These are phyloP conservation scores for Dendrobium officinale DNA, from an alignment of 106 monocot species.

Conservation along the genomic window DNA sequence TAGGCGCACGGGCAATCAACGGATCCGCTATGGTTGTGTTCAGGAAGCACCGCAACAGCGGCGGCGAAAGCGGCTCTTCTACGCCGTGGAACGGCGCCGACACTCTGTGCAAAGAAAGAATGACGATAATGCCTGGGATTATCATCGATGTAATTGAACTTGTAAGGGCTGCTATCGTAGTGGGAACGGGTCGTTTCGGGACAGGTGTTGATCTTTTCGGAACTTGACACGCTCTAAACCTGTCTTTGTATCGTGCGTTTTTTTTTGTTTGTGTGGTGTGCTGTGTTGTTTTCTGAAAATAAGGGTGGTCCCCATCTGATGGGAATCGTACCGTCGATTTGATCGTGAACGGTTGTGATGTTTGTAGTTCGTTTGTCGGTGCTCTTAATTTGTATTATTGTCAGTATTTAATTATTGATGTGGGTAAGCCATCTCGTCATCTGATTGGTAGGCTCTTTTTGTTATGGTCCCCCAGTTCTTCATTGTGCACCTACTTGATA, in stretches of 20 bases:
- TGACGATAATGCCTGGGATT: neutral
- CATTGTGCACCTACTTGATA: neutral
- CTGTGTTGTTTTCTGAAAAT: neutral
- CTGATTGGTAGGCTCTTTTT: neutral
- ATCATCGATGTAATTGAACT: neutral
- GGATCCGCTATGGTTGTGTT: slow-evolving; percentile 23
- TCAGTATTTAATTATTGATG: neutral
- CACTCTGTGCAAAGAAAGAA: neutral
- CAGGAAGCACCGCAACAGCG: slow-evolving; percentile 14
- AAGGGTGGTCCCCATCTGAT: neutral
- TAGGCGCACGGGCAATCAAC: slow-evolving; percentile 17
- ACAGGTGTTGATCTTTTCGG: neutral
- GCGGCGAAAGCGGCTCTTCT: neutral
- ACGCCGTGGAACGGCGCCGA: neutral
- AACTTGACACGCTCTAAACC: neutral
- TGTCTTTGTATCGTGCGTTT: neutral
- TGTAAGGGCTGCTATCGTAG: neutral
- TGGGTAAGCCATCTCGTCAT: neutral
- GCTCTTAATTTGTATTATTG: neutral
- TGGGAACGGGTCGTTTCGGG: neutral
- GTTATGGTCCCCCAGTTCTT: neutral
- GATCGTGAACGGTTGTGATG: slow-evolving; percentile 2
- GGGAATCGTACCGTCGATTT: neutral
- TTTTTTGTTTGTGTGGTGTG: neutral
- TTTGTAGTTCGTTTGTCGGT: neutral